Percentiles rank a stretch among this genome's conserved stretches.
These are phyloP conservation scores for Casuarina glauca DNA, from an alignment of 306 rosid species.

Conservation along the genomic window DNA sequence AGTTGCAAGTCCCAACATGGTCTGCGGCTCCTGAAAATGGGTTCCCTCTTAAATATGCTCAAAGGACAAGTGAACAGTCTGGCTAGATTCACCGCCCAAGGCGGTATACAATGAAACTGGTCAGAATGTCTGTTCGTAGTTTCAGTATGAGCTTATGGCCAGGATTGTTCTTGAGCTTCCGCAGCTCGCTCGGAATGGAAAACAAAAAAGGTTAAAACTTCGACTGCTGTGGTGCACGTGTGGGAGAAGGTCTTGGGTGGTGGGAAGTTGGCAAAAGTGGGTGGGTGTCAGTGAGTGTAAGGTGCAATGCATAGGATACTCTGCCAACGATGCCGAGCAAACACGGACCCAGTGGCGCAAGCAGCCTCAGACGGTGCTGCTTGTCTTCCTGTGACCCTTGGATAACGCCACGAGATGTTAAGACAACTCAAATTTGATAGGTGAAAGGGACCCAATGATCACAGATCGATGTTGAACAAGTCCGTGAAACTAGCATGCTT, in stretches of 20 bases:
- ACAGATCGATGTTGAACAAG: not conserved
- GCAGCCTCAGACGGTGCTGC: constrained; percentile 31
- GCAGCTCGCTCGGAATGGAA: not conserved
- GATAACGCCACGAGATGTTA: not conserved
- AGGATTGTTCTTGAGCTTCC: constrained; percentile 16
- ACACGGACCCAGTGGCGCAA: constrained; percentile 13
- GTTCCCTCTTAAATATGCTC: constrained; percentile 15
- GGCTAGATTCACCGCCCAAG: not conserved
- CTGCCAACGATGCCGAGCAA: constrained; percentile 23
- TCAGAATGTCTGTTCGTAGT: constrained; percentile 30
- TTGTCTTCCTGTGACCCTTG: constrained; percentile 24
- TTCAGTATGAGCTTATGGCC: constrained; percentile 11
- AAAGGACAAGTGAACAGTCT: not conserved
- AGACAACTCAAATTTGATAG: not conserved
- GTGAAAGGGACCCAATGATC: too few relatives aligned
- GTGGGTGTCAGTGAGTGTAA: not conserved
- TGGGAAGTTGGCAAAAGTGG: constrained; percentile 1
- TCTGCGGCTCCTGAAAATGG: constrained; percentile 27
- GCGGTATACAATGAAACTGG: constrained; percentile 1
- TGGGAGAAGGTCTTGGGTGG: constrained; percentile 12
- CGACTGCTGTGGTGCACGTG: constrained; percentile 41
- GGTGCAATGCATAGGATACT: constrained; percentile 44
- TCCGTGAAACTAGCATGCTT: constrained; percentile 36
- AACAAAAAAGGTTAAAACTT: constrained; percentile 4
- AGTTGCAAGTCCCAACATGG: constrained; percentile 29